Evolutionary conservation across 352 stramenopile species (phyloP).

Genomic region (Aphanomyces cochlioides): DNA sequence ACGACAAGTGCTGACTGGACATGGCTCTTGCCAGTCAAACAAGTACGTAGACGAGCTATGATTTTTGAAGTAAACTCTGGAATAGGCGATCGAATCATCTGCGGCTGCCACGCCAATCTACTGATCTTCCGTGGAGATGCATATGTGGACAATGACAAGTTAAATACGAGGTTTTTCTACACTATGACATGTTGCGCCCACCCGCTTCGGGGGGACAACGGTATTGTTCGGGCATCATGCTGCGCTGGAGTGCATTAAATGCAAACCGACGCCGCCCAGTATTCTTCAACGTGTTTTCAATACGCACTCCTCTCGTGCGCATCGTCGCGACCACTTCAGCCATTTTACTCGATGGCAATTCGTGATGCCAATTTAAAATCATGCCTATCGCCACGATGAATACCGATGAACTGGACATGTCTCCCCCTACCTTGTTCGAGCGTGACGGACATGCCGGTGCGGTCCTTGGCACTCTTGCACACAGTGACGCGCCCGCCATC

Average conservation of each 20-base stretch:
- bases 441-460: slow-evolving; percentile 95
- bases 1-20: slow-evolving; percentile 91
- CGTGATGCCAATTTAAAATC: slow-evolving; percentile 4
- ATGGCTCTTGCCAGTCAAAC: slow-evolving; percentile 83
- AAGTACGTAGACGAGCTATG: slow-evolving; percentile 28
- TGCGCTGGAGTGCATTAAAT: slow-evolving; percentile 72
- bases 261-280: slow-evolving; percentile 71
- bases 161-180: neutral
- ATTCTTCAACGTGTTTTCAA: slow-evolving; percentile 75
- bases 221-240: slow-evolving; percentile 68
- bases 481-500: slow-evolving; percentile 88
- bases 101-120: slow-evolving; percentile 34
- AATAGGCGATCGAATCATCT: slow-evolving; percentile 60
- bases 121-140: neutral
- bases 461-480: slow-evolving; percentile 96
- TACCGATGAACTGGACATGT: neutral
- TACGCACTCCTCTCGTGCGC: slow-evolving; percentile 65
- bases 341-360: neutral
- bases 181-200: slow-evolving; percentile 2
- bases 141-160: slow-evolving; percentile 1
- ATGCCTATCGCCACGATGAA: slow-evolving; percentile 4
- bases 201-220: slow-evolving; percentile 42
- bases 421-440: slow-evolving; percentile 74
- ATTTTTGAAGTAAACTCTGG: no score
- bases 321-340: slow-evolving; percentile 58